A percentile compares a stretch with the other conserved stretches of the same genome.
Conservation (phyloP, 176 grass and related monocot species). For the Leersia perrieri region DNA sequence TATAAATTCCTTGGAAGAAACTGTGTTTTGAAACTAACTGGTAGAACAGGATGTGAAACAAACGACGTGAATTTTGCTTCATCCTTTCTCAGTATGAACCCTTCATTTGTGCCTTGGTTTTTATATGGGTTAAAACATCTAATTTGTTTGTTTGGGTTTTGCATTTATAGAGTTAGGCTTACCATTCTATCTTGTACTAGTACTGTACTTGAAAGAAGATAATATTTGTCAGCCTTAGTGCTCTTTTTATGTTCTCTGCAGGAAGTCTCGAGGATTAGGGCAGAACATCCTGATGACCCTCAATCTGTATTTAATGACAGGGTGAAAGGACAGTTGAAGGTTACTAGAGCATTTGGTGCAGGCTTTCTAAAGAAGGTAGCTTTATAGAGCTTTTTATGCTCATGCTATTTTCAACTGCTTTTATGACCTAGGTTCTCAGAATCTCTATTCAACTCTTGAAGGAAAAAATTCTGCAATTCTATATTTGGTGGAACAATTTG, state of each 20-base stretch:
- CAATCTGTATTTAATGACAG: conserved; percentile 87
- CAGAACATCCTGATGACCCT: conserved; percentile 80
- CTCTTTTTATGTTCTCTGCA: conserved; percentile 38
- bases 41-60: not conserved
- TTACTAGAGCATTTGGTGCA: conserved; percentile 93
- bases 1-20: conserved; percentile 15
- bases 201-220: conserved; percentile 5
- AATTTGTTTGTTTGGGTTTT: conserved; percentile 1
- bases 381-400: not conserved
- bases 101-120: not conserved
- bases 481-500: not conserved
- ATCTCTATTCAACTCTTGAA: not conserved
- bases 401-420: not conserved
- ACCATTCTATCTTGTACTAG: not conserved
- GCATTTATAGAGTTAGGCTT: not conserved
- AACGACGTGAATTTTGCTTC: not conserved
- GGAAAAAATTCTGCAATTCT: not conserved
- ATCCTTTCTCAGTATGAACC: not conserved
- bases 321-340: conserved; percentile 91
- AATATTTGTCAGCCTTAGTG: not conserved
- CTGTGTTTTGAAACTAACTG: not conserved
- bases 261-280: conserved; percentile 87
- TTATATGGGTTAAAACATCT: not conserved
- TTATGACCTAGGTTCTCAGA: not conserved
- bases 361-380: conserved; percentile 90